Percentiles rank a stretch among this genome's conserved stretches.
Conservation (phyloP, 495 filamentous ascomycete species). For the Thermothielavioides terrestris region DNA sequence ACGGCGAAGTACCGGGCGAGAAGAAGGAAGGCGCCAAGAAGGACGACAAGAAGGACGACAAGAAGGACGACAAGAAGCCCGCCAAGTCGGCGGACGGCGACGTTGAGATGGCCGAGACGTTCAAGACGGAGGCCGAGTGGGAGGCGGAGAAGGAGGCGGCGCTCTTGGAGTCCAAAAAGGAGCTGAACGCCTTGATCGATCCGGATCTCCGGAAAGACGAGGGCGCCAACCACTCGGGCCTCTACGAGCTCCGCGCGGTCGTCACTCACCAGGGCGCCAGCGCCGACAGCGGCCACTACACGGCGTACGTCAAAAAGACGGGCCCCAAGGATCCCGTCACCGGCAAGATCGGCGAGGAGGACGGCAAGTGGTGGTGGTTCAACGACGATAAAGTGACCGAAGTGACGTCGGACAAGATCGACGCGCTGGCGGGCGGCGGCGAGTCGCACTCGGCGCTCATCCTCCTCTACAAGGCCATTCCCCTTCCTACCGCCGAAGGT, state of each 20-base stretch:
- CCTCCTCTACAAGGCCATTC: constrained; percentile 80
- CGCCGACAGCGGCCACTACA: constrained; percentile 97
- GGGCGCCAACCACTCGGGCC: constrained; percentile 79
- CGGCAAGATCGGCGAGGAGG: constrained; percentile 65
- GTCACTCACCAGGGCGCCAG: constrained; percentile 97
- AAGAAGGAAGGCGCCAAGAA: constrained; percentile 23
- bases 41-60: constrained; percentile 24
- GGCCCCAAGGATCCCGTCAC: constrained; percentile 54
- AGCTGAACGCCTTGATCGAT: constrained; percentile 65
- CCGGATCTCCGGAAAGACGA: constrained; percentile 63
- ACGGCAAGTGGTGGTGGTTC: constrained; percentile 99
- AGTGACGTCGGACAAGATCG: constrained; percentile 84
- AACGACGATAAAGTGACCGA: constrained; percentile 97
- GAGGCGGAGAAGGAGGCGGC: constrained; percentile 72
- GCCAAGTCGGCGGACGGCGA: constrained; percentile 45
- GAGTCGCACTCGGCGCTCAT: constrained; percentile 94
- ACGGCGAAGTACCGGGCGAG: constrained; percentile 21
- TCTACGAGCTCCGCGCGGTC: constrained; percentile 90
- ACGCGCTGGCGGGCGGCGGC: constrained; percentile 83
- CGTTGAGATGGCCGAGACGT: constrained; percentile 61
- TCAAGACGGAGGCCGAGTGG: constrained; percentile 88
- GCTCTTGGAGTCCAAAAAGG: constrained; percentile 71
- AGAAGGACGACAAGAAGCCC: constrained; percentile 28
- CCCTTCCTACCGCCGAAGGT: constrained; percentile 44
- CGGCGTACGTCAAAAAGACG: constrained; percentile 91